Conservation (phyloP, 1,284 basidiomycete species). For the Marasmius oreades region DNA sequence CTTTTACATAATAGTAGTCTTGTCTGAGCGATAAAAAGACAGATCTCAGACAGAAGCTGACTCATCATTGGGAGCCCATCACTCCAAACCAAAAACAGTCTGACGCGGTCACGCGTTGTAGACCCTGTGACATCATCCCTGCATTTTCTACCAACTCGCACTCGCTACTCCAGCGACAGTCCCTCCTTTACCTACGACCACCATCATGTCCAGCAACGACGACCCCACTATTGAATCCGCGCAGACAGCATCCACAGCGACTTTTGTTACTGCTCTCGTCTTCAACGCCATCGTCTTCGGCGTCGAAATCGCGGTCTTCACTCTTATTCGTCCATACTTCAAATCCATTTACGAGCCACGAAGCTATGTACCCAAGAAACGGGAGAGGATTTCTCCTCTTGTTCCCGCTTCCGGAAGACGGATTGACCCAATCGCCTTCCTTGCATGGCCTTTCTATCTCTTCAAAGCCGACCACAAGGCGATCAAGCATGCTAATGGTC, state of each 20-base stretch:
- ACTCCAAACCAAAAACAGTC: too few species aligned
- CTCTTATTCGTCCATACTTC: conserved; percentile 67
- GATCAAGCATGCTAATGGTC: conserved; percentile 75
- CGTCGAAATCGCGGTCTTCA: conserved; percentile 66
- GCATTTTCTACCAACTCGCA: too few species aligned
- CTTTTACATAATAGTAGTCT: too few species aligned
- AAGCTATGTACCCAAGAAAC: conserved; percentile 52
- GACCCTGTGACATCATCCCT: too few species aligned
- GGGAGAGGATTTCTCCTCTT: conserved; percentile 6
- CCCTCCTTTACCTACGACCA: background rate
- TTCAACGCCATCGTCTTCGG: conserved; percentile 70
- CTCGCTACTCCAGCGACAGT: background rate
- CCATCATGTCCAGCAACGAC: background rate
- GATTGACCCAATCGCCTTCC: conserved; percentile 39
- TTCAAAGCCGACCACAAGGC: conserved; percentile 56
- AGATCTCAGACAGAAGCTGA: too few species aligned
- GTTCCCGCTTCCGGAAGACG: conserved; percentile 19
- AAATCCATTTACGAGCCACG: conserved; percentile 80
- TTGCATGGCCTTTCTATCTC: conserved; percentile 60
- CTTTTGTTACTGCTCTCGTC: conserved; percentile 76
- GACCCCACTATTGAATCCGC: conserved; percentile 24
- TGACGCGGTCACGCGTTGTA: too few species aligned
- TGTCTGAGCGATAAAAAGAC: too few species aligned
- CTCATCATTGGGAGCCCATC: too few species aligned
- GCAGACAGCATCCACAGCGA: conserved; percentile 47